A percentile compares a stretch with the other conserved stretches of the same genome.
phyloP scores from a whole-genome alignment of 495 filamentous ascomycete species.

The Podospora tetraspora region DNA sequence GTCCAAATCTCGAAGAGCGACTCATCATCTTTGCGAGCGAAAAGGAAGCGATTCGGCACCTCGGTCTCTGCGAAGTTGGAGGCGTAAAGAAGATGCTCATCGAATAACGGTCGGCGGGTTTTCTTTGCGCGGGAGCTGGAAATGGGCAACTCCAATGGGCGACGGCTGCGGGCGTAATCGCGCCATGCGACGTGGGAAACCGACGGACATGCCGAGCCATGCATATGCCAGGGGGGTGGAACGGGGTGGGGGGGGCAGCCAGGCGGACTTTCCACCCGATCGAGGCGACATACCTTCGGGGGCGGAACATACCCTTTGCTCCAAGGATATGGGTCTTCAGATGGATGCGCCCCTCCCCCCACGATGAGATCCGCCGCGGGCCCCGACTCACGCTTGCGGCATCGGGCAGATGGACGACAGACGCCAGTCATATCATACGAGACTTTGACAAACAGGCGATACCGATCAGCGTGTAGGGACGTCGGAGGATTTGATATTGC shows the following conservation, averaged over 20 bases:
- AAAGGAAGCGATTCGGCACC: constrained; percentile 63
- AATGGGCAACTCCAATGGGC: not conserved
- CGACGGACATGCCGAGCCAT: not conserved
- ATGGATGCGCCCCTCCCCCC: no score
- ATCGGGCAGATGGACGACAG: not conserved
- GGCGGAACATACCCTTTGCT: no score
- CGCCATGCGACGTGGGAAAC: not conserved
- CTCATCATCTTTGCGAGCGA: constrained; percentile 76
- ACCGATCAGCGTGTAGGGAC: not conserved
- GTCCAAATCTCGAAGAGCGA: constrained; percentile 79
- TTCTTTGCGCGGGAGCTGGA: not conserved
- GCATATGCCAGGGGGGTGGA: no score
- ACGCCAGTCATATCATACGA: not conserved
- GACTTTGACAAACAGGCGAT: not conserved
- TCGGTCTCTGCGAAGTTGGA: constrained; percentile 82
- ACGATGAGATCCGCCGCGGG: no score
- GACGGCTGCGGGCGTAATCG: not conserved
- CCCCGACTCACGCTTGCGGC: not conserved
- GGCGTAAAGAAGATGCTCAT: constrained; percentile 85
- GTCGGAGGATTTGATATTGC: not conserved
- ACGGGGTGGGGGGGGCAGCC: no score
- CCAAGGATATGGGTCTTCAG: no score
- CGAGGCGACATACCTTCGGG: no score
- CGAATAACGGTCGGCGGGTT: constrained; percentile 48
- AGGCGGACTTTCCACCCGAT: no score